Percentiles rank a stretch among this genome's conserved stretches.
Conservation (phyloP, 2,329 filamentous ascomycete species). For the Stachybotrys chartarum region DNA sequence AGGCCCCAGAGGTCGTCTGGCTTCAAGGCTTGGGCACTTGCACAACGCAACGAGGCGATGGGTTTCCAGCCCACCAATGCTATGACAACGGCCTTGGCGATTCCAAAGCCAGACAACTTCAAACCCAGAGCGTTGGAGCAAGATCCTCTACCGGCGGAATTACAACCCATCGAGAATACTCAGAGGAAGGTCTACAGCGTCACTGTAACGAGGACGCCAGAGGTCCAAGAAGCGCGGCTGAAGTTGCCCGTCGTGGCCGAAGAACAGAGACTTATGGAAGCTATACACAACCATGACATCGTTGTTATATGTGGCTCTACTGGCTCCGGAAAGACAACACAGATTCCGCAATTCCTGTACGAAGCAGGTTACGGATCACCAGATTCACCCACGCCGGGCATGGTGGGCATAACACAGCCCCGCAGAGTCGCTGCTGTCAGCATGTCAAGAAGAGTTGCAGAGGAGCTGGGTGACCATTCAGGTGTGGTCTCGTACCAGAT, state of each 20-base stretch:
- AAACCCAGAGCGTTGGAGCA: conserved; percentile 60
- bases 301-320: conserved; percentile 93
- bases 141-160: conserved; percentile 62
- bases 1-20: conserved; percentile 44
- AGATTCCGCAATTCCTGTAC: conserved; percentile 92
- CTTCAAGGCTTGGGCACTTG: conserved; percentile 90
- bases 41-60: conserved; percentile 76
- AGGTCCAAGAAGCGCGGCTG: conserved; percentile 71
- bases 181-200: conserved; percentile 72
- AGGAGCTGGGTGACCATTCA: conserved; percentile 75
- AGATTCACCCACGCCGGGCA: conserved; percentile 72
- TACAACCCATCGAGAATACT: conserved; percentile 52
- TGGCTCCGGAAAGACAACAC: conserved; percentile 95
- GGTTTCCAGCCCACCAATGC: conserved; percentile 50
- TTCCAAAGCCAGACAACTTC: conserved; percentile 56
- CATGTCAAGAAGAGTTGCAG: conserved; percentile 86
- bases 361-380: conserved; percentile 85
- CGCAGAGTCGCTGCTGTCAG: conserved; percentile 91
- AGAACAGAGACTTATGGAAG: conserved; percentile 97
- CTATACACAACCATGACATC: conserved; percentile 83
- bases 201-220: conserved; percentile 57
- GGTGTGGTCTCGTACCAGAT: conserved; percentile 85
- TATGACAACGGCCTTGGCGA: conserved; percentile 35
- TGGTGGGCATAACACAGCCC: conserved; percentile 94
- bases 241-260: conserved; percentile 86